phyloP scores from a whole-genome alignment of 352 stramenopile species.

The Pythium aquatile region DNA sequence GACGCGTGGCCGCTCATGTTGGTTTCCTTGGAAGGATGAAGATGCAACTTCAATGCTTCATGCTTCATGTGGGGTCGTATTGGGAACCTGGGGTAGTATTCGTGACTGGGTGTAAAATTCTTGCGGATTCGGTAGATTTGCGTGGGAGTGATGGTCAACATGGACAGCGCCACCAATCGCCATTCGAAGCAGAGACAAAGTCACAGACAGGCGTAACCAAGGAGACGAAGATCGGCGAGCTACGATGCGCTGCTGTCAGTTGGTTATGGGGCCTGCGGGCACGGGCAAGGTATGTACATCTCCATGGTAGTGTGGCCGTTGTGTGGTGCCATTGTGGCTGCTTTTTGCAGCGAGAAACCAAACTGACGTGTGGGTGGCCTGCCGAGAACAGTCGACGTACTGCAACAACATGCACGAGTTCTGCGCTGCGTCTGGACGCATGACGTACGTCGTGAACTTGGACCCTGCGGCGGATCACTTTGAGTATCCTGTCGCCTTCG shows the following conservation, averaged over 20 bases:
- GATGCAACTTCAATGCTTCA: slow-evolving; percentile 16
- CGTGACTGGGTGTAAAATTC: not conserved
- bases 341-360: not conserved
- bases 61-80: not conserved
- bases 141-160: slow-evolving; percentile 16
- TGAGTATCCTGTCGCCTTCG: slow-evolving; percentile 88
- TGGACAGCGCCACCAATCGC: slow-evolving; percentile 12
- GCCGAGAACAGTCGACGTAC: slow-evolving; percentile 80
- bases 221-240: slow-evolving; percentile 13
- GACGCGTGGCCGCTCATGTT: slow-evolving; percentile 23
- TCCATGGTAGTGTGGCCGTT: not conserved
- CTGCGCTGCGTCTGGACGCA: slow-evolving; percentile 74
- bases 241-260: slow-evolving; percentile 87
- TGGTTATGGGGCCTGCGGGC: slow-evolving; percentile 91
- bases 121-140: not conserved
- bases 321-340: not conserved
- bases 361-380: not conserved
- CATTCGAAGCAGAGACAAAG: not conserved
- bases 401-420: slow-evolving; percentile 94
- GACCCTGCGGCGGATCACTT: slow-evolving; percentile 93
- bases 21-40: not conserved
- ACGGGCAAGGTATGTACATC: slow-evolving; percentile 77
- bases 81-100: slow-evolving; percentile 1
- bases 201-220: not conserved
- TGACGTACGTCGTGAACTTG: slow-evolving; percentile 96